A percentile compares a stretch with the other conserved stretches of the same genome.
Conservation (phyloP, 1,284 basidiomycete species). For the Blastosporella zonata region DNA sequence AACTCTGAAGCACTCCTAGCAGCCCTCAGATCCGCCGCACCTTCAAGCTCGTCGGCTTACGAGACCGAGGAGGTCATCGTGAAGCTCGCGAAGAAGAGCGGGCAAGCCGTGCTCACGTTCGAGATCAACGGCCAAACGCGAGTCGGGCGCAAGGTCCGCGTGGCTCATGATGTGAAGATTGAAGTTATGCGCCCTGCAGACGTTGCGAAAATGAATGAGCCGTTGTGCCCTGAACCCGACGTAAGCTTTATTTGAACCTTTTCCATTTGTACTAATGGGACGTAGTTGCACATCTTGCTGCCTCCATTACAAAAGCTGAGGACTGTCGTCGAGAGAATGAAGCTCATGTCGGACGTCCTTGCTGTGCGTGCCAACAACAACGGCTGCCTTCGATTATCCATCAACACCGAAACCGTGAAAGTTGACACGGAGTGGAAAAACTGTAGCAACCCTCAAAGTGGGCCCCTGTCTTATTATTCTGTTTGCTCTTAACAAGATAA, state of each 20-base stretch:
- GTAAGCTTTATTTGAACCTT: conserved; percentile 38
- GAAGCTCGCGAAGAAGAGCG: conserved; percentile 82
- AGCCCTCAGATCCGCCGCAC: conserved; percentile 65
- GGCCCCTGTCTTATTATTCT: conserved; percentile 21
- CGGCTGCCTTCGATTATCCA: conserved; percentile 65
- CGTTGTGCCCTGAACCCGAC: conserved; percentile 85
- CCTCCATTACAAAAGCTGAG: conserved; percentile 78
- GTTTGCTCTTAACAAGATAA: conserved; percentile 1
- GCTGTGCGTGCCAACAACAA: conserved; percentile 65
- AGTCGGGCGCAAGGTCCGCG: conserved; percentile 52
- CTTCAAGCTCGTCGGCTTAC: conserved; percentile 35
- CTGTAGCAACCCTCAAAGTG: conserved; percentile 69
- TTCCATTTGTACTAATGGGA: not conserved
- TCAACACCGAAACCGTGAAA: conserved; percentile 66
- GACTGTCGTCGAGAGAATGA: conserved; percentile 74
- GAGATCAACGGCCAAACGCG: conserved; percentile 63
- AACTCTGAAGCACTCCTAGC: conserved; percentile 72
- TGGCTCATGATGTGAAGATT: conserved; percentile 73
- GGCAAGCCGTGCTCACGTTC: conserved; percentile 70
- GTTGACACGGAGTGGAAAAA: conserved; percentile 83
- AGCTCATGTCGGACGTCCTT: conserved; percentile 75
- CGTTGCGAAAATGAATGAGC: conserved; percentile 73
- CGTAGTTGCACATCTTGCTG: conserved; percentile 78
- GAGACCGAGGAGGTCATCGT: conserved; percentile 70
- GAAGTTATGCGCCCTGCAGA: conserved; percentile 76